Evolutionary conservation across 2,329 filamentous ascomycete species (phyloP).

Genomic region (Botrytis squamosa): DNA sequence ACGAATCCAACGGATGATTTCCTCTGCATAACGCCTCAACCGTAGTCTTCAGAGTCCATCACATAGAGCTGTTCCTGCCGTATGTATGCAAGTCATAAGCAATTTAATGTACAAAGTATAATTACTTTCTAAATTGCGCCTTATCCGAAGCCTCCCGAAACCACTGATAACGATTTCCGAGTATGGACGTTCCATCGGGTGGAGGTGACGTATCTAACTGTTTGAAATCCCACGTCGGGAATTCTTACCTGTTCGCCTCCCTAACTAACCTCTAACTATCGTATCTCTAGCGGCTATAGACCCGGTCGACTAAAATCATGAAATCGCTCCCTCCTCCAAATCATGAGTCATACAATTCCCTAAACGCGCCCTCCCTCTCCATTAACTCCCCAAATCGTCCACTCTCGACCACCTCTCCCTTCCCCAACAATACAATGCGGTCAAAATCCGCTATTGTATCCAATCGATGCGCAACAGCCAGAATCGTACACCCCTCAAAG

Average conservation of each 20-base stretch:
- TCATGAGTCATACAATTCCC: conserved; percentile 27
- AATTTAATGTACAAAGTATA: neutral
- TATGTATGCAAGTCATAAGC: neutral
- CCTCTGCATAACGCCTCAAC: conserved; percentile 1
- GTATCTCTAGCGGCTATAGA: neutral
- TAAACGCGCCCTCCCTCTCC: conserved; percentile 39
- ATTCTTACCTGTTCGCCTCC: neutral
- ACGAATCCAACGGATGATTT: neutral
- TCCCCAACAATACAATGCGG: conserved; percentile 16
- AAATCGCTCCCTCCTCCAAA: neutral
- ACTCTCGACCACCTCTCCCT: conserved; percentile 16
- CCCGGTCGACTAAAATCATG: neutral
- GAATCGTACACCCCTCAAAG: conserved; percentile 55
- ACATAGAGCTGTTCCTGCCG: neutral
- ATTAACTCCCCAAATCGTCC: conserved; percentile 7
- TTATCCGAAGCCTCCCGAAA: neutral
- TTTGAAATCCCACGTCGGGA: neutral
- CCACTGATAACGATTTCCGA: neutral
- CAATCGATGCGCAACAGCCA: conserved; percentile 42
- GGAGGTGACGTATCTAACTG: neutral
- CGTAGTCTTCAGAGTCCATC: neutral
- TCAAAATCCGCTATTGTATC: conserved; percentile 49
- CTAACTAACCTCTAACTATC: neutral
- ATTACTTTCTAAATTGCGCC: neutral
- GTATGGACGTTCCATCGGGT: neutral